Base-by-base conservation (phyloP, 1,284 basidiomycete species). In the Cryptococcus hybrid region DNA sequence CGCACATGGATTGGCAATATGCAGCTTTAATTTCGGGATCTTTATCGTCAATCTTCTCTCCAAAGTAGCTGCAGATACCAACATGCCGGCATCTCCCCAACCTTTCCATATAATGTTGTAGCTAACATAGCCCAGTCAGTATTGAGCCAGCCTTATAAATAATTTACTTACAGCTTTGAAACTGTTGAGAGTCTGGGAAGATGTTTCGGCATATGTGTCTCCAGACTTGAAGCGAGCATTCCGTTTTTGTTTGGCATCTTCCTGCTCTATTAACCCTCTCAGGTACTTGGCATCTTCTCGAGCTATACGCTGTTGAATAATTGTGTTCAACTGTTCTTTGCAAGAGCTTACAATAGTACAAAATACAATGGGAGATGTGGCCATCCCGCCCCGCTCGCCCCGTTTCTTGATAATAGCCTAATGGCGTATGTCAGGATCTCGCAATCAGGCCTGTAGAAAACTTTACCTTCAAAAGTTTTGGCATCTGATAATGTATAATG, bases 311-410 rank as follows among this genome's bases (percentile, higher is more conserved):
- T n/a, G 36, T 46, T 24, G 24, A 24, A 24, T 24, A 24, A 24
- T 24, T 24, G 24, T 24, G 24, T 24, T 24, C 24, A 24, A 24
- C 24, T 24, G 24, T 24, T 24, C 24, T 24, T 24, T 24, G 24
- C 24, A 24, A 8, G 46, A 34, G 9, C 55, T 54, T 18, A 54
- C 90, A 90, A 65, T 90, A 92, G 69, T 89, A 92, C 1, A 92
- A 71, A 18, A 91, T 76, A 62, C 90, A 92, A 75, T 88, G 88
- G 0, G 89, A 83, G 7, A 90, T 89, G 62, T 82, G 77, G 42
- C 88, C 88, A 74, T 93, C 90, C 55, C 91, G 82, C n/a, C 90
- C 91, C 45, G 88, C 91, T 58, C 90, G 82, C 38, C 89, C 89
- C 52, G 90, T 92, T 73, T 93, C 90, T 71, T 93, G 91, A 70